Base-by-base conservation (phyloP, 1,139 yeast species). In the Kodamaea fungicola region DNA sequence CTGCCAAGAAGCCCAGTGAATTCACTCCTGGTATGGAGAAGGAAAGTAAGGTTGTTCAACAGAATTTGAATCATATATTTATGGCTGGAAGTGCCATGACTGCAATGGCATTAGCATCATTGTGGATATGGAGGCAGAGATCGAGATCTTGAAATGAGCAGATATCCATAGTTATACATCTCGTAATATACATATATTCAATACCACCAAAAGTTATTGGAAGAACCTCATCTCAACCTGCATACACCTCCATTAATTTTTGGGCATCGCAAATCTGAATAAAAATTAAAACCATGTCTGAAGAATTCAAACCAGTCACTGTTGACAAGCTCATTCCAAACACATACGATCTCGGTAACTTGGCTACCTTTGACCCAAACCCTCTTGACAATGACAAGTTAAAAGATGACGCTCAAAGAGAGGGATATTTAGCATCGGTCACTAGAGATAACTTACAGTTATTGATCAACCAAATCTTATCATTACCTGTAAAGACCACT, bases 361-460 rank as follows among this genome's bases (percentile, higher is more conserved):
- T 90, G 46, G 80, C 96, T 7, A 87, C 86, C 2, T 89, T 86
- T 58, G 97, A 89, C 58, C 74, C 87, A 32, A 82, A 88, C 58
- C 96, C 96, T 7, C 67, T 88, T 47, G 88, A 83, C 45, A 73
- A 72, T 37, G 69, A 69, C 21, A 72, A 77, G 49, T 62, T 83
- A 38, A 69, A 72, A 27, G 64, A 74, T 34, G 71, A 71, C 25
- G 59, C 64, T 19, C 70, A 74, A 39, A 76, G 78, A 52, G 96
- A 90, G 59, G 74, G 68, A 36, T 76, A 83, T 46, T 66, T 92
- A 45, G 69, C 74, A 37, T 67, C 77, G 3, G 71, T 79, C n/a
- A 80, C 97, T 31, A 80, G 98, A 67, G 98, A 90, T 57, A 92
- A 92, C 61, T 87, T 86, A 12, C 98, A 92, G 66, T 74, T 92